Evolutionary conservation across 176 grass and related monocot species (phyloP), one percentile per base, ranked within the genome.

Genomic region (Triticum monococcum): DNA sequence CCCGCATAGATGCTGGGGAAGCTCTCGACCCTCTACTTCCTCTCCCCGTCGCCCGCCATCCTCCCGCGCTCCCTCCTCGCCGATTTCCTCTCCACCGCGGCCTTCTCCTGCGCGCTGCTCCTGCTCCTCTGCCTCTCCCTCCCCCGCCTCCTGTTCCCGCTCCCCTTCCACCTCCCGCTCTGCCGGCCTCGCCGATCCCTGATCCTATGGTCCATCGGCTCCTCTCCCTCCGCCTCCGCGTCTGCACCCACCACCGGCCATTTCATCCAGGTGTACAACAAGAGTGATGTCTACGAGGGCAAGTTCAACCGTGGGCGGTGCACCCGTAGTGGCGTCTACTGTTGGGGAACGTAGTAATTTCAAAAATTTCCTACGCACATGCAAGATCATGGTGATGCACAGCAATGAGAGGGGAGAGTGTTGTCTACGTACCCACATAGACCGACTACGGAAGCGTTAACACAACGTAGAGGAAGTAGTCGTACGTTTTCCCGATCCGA

Each of bases 201-300:
- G 72, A 95, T 99, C 79, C 91, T 99, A 35, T 99, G 97, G 97
- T 99, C 92, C 64, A 99, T 99, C 56, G 97, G 97, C 32, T 91
- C 89, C 70, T 83, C 86, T 45, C 86, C 88, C 0, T 80, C 83
- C 76, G 77, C 78, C 4, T 86, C 83, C 70, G 43, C 91, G 6
- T 85, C 85, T 33, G 91, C 76, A 57, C 79, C 80, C 64, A 90
- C 89, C 62, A 96, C 97, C 8, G 97, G 97, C 54, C 91, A 84
- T 84, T 94, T 91, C 71, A 92, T 99, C 37, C 94, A 99, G 84
- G 89, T 94, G 11, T 99, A 94, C 77, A 96, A 79, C 88, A 99
- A 96, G 64, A 92, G 97, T 1, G 97, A 99, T 74, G 81, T 99
- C 75, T 99, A 94, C 78, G 97, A 99, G 89, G 97, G 97, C 32